Base-by-base conservation (phyloP, 345 rosid genomes). In the Eucalyptus paniculata region DNA sequence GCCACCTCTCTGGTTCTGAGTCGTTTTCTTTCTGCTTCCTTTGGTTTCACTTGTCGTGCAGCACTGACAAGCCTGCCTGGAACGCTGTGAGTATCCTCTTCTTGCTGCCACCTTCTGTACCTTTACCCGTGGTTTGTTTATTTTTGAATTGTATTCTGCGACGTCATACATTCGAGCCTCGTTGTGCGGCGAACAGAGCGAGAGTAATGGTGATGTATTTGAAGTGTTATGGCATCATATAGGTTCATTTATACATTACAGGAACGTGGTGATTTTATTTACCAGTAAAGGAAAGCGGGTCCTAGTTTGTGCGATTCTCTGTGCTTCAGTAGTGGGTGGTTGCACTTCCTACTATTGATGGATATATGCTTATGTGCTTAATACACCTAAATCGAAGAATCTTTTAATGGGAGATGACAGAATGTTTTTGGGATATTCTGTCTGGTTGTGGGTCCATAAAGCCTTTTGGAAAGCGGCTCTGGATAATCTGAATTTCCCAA, bases 11-110 rank as follows among this genome's bases (percentile, higher is more conserved):
- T 40, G 47, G 47, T 77, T 11, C 85, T 77, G 42, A 77, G 45
- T 0, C 9, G 62, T 3, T 15, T 58, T 65, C 56, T 88, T 47
- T 81, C 37, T 86, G 42, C 88, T 88, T 67, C 58, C 88, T 65
- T 91, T 62, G 32, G 86, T 90, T 90, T 53, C 69, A 40, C 62
- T 93, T 92, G 88, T 87, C 88, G 50, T 95, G 90, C 97, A 97
- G 99, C 69, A 97, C 98, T 32, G 96, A 97, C 67, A 95, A 92
- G 80, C 99, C 99, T 19, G 88, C 89, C 50, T 97, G 99, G 99
- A 97, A 96, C 88, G 94, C 97, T 47, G 99, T 96, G 93, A 95
- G 96, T 93, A 65, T 90, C 77, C 88, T 44, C 77, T 28, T 89
- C 32, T 81, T 37, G 58, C 47, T 23, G 12, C 69, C 83, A 44